These are phyloP conservation scores for Arthrobotrys conoides DNA, from an alignment of 2,329 filamentous ascomycete species.

Conservation along the genomic window DNA sequence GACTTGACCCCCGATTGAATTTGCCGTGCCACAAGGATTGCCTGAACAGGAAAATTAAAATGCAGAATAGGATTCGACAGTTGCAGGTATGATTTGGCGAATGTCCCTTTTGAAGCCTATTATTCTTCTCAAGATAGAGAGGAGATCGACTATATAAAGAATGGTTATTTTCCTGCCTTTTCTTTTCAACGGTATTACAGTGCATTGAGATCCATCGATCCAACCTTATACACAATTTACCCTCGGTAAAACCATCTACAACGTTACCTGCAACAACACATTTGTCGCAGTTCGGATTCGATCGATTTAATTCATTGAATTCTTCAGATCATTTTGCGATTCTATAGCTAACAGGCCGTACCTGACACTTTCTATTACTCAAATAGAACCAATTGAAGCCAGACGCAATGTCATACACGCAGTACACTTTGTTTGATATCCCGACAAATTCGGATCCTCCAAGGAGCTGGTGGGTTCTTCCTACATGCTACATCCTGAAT, in stretches of 20 bases:
- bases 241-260: constrained; percentile 31
- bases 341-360: neutral
- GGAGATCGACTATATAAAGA: neutral
- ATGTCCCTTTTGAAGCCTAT: neutral
- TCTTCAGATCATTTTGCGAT: neutral
- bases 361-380: neutral
- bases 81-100: constrained; percentile 1
- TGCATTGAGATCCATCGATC: neutral
- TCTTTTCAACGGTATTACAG: neutral
- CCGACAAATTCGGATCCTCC: constrained; percentile 41
- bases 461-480: constrained; percentile 39
- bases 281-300: constrained; percentile 35
- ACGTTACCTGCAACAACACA: constrained; percentile 50
- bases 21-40: too few species aligned
- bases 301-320: neutral
- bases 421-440: constrained; percentile 53
- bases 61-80: constrained; percentile 22
- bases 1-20: neutral
- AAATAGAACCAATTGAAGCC: constrained; percentile 3
- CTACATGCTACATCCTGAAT: too few species aligned
- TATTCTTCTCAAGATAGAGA: neutral
- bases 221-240: neutral
- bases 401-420: constrained; percentile 39
- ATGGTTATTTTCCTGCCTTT: neutral
- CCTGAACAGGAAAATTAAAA: too few species aligned